Percentiles rank a stretch among this genome's conserved stretches.
Evolutionary conservation across 1,284 basidiomycete species (phyloP).

Genomic region (Ustilago xerochloae): DNA sequence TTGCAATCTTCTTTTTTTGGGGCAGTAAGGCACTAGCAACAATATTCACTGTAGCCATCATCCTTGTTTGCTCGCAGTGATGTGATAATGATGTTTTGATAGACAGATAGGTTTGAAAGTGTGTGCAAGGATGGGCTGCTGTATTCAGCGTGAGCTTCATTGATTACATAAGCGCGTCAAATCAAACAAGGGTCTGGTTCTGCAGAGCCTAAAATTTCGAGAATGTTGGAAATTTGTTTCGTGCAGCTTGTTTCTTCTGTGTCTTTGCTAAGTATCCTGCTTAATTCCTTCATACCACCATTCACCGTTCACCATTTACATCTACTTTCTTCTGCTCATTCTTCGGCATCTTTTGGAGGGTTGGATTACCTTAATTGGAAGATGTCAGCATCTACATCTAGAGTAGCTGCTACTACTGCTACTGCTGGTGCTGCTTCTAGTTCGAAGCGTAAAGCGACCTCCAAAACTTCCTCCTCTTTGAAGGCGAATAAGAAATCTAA

Average conservation of each 20-base stretch:
- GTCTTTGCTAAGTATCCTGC: background rate
- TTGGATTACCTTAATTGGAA: too few species aligned
- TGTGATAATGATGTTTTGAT: too few species aligned
- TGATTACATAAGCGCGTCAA: conserved; percentile 27
- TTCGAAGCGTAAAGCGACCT: conserved; percentile 19
- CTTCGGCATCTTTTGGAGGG: background rate
- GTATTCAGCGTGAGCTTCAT: too few species aligned
- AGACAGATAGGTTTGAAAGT: too few species aligned
- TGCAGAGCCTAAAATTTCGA: conserved; percentile 8
- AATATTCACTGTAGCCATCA: background rate
- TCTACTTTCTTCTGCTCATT: background rate
- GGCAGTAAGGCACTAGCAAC: background rate
- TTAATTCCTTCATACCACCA: background rate
- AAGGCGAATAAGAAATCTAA: conserved; percentile 16
- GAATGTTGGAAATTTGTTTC: conserved; percentile 18
- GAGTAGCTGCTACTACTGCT: too few species aligned
- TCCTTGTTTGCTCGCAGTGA: too few species aligned
- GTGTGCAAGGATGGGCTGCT: too few species aligned
- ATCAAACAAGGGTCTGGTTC: conserved; percentile 17
- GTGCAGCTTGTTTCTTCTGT: conserved; percentile 5
- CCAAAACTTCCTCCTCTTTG: background rate
- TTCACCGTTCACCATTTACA: background rate
- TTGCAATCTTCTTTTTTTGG: too few species aligned
- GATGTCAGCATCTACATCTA: too few species aligned
- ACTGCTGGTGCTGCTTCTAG: too few species aligned